Conservation (phyloP, 78 protist genomes). For the Ministeria vibrans region DNA sequence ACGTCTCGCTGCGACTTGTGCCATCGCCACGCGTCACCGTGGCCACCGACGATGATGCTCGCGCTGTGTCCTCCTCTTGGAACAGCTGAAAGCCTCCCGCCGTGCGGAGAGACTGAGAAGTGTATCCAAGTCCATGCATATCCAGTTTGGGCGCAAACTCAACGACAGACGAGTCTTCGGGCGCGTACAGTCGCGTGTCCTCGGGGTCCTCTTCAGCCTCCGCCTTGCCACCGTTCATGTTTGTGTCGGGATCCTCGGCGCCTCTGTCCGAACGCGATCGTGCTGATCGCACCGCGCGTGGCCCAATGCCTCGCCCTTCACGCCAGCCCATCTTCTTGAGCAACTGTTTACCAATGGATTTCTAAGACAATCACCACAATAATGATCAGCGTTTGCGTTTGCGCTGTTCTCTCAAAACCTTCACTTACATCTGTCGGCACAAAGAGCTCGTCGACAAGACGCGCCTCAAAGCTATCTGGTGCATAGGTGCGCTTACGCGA, state of each 20-base stretch:
- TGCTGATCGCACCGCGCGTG: not conserved
- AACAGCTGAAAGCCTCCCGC: not conserved
- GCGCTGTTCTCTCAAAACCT: not conserved
- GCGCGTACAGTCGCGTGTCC: not conserved
- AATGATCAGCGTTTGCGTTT: not conserved
- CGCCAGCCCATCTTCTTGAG: conserved; percentile 53
- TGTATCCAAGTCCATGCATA: not conserved
- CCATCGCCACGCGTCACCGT: too few species aligned
- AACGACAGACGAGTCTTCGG: not conserved
- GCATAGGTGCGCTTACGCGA: not conserved
- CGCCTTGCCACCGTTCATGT: not conserved
- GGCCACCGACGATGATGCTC: too few species aligned
- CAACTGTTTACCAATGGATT: conserved; percentile 12
- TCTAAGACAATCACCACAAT: not conserved
- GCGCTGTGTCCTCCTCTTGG: too few species aligned
- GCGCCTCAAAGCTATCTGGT: too few species aligned
- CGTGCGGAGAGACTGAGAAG: not conserved
- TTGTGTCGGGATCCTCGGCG: not conserved
- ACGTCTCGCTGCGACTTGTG: too few species aligned
- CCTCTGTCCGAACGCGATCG: too few species aligned
- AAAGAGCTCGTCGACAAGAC: not conserved
- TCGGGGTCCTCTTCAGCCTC: not conserved
- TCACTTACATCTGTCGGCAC: too few species aligned
- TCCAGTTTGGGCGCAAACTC: not conserved
- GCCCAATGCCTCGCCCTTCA: conserved; percentile 49